Percentiles rank a stretch among this genome's conserved stretches.
Evolutionary conservation across 495 filamentous ascomycete species (phyloP).

Genomic region (Talaromyces adpressus): DNA sequence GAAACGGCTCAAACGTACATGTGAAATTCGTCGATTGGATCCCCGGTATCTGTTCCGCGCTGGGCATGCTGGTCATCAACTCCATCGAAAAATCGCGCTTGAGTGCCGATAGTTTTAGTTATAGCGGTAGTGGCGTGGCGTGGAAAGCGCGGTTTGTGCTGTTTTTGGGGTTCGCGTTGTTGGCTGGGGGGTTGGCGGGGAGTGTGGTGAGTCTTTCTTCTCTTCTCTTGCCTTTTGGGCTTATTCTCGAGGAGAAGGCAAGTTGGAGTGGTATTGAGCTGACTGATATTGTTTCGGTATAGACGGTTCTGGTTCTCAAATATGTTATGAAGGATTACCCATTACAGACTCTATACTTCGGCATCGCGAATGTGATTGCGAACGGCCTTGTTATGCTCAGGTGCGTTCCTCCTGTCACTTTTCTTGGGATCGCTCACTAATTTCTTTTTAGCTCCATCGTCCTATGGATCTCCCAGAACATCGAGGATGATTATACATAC

Average conservation of each 20-base stretch:
- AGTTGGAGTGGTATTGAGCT: background rate
- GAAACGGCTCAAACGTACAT: constrained; percentile 77
- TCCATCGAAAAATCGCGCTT: constrained; percentile 89
- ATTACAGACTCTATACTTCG: constrained; percentile 87
- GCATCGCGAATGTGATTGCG: constrained; percentile 83
- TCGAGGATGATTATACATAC: constrained; percentile 98
- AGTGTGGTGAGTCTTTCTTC: constrained; percentile 50
- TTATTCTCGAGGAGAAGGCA: background rate
- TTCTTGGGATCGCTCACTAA: constrained; percentile 12
- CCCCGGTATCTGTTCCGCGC: constrained; percentile 83
- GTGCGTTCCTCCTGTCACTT: constrained; percentile 37
- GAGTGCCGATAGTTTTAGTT: constrained; percentile 78
- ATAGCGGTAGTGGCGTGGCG: constrained; percentile 78
- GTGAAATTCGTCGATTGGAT: constrained; percentile 98
- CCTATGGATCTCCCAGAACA: constrained; percentile 96
- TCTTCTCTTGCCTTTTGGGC: background rate
- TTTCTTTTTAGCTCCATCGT: constrained; percentile 60
- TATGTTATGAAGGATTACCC: constrained; percentile 73
- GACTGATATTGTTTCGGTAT: constrained; percentile 8
- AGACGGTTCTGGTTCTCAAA: constrained; percentile 83
- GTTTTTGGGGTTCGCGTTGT: constrained; percentile 88
- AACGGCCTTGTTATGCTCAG: constrained; percentile 86
- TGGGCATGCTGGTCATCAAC: constrained; percentile 99
- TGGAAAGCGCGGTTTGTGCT: constrained; percentile 96
- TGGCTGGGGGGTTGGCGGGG: constrained; percentile 92